Conservation (phyloP, 768 basidiomycete genomes). For the Thelephora ganbajun region DNA sequence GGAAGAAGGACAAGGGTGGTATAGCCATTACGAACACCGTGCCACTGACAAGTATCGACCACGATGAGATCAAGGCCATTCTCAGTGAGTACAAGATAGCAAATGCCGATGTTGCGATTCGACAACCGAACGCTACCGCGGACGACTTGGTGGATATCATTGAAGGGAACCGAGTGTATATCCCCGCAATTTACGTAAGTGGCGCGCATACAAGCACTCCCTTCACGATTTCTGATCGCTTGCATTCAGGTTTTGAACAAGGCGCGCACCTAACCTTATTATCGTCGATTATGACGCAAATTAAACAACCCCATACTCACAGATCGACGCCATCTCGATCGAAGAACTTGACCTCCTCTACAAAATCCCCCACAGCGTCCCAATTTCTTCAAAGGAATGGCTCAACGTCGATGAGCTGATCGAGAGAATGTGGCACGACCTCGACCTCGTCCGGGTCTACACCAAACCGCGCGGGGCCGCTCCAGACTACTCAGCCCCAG, state of each 20-base stretch:
- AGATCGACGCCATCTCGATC: conserved; percentile 97
- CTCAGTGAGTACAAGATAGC: conserved; percentile 84
- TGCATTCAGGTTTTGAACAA: conserved; percentile 62
- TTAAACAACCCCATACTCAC: too few relatives aligned
- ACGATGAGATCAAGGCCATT: conserved; percentile 92
- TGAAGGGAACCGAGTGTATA: conserved; percentile 92
- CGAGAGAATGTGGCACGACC: conserved; percentile 84
- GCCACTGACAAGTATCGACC: conserved; percentile 88
- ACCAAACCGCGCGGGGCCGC: conserved; percentile 87
- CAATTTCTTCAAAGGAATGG: conserved; percentile 90
- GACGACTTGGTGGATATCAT: conserved; percentile 97
- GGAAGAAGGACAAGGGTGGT: conserved; percentile 84
- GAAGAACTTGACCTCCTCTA: conserved; percentile 94
- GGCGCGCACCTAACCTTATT: conserved; percentile 24
- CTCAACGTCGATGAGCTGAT: conserved; percentile 92
- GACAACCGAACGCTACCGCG: conserved; percentile 81
- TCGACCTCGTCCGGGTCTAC: conserved; percentile 90
- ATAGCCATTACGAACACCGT: conserved; percentile 95
- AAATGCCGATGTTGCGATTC: conserved; percentile 86
- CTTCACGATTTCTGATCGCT: conserved; percentile 2
- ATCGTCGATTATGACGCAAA: background rate
- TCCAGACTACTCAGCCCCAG: conserved; percentile 86
- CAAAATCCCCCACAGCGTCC: conserved; percentile 92
- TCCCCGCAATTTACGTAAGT: conserved; percentile 80
- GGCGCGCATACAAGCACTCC: background rate